Evolutionary conservation across 208 protist genomes (phyloP).

Genomic region (Leishmania guyanensis): DNA sequence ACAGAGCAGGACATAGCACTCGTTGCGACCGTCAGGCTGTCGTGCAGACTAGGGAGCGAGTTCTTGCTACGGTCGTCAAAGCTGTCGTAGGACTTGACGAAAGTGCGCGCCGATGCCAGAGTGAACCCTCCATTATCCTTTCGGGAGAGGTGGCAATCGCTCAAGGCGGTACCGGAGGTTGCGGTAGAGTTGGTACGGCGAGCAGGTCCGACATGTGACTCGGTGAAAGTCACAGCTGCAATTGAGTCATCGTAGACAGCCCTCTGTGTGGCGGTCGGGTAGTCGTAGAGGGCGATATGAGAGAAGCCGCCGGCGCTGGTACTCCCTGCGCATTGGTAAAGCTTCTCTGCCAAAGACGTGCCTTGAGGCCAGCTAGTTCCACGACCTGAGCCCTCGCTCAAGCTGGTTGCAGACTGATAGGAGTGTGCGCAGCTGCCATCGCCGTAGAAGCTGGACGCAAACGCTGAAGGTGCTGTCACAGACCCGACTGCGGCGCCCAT

Average conservation of each 20-base stretch:
- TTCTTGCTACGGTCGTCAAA: not conserved
- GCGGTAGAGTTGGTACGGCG: constrained; percentile 1
- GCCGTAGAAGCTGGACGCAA: not conserved
- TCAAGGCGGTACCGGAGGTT: constrained; percentile 24
- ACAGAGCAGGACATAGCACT: not conserved
- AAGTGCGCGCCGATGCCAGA: not conserved
- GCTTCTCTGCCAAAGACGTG: not conserved
- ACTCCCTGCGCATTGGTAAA: not conserved
- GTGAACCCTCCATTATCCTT: constrained; percentile 31
- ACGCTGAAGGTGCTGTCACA: not conserved
- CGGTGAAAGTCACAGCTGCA: not conserved
- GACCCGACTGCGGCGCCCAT: not conserved
- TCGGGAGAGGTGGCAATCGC: constrained; percentile 34
- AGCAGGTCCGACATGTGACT: not conserved
- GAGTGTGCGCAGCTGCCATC: not conserved
- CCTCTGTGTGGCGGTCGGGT: too few relatives aligned
- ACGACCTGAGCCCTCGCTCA: not conserved
- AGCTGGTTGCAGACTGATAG: not conserved
- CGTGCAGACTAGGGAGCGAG: not conserved
- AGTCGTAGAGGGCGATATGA: not conserved
- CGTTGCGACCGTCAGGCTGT: not conserved
- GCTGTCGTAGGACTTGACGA: constrained; percentile 3
- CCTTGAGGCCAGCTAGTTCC: not conserved
- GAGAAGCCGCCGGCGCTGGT: not conserved
- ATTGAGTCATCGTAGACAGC: not conserved